Conservation (phyloP, 2,329 filamentous ascomycete species). For the Exophiala calicioides region DNA sequence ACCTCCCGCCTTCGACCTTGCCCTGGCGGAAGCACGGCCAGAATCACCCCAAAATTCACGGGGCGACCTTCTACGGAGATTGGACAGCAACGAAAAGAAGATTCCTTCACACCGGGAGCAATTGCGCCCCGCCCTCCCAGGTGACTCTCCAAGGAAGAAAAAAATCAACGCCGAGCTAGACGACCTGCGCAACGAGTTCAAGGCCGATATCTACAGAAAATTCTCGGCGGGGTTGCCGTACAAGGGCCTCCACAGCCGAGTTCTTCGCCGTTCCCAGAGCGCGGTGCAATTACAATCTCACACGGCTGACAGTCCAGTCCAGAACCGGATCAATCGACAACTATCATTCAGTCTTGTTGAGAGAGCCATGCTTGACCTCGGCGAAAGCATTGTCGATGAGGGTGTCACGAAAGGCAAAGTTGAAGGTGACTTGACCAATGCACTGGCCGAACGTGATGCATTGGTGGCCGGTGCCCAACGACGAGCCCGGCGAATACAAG, state of each 20-base stretch:
- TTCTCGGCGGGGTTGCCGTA: slow-evolving; percentile 26
- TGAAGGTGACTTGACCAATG: slow-evolving; percentile 26
- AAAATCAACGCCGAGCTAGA: slow-evolving; percentile 25
- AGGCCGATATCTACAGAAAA: slow-evolving; percentile 25
- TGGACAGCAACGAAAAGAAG: slow-evolving; percentile 15
- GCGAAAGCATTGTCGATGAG: slow-evolving; percentile 31
- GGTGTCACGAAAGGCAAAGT: slow-evolving; percentile 18
- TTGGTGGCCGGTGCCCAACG: slow-evolving; percentile 44
- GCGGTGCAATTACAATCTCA: slow-evolving; percentile 19
- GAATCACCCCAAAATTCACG: slow-evolving; percentile 10
- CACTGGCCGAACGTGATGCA: slow-evolving; percentile 32
- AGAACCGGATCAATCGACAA: slow-evolving; percentile 39
- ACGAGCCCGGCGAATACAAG: slow-evolving; percentile 40
- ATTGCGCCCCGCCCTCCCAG: slow-evolving; percentile 19
- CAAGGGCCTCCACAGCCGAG: slow-evolving; percentile 22
- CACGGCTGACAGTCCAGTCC: slow-evolving; percentile 18
- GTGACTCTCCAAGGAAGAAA: slow-evolving; percentile 28
- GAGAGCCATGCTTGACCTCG: slow-evolving; percentile 42
- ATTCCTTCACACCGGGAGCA: slow-evolving; percentile 25
- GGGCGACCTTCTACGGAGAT: slow-evolving; percentile 3
- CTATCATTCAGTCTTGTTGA: slow-evolving; percentile 52
- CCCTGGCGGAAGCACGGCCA: slow-evolving; percentile 13
- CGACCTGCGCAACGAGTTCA: slow-evolving; percentile 26
- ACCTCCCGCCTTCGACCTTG: slow-evolving; percentile 19
- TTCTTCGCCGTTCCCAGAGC: slow-evolving; percentile 29